Percentiles rank a stretch among this genome's conserved stretches.
phyloP scores from a whole-genome alignment of 345 rosid species.

The Chamaenerion angustifolium region DNA sequence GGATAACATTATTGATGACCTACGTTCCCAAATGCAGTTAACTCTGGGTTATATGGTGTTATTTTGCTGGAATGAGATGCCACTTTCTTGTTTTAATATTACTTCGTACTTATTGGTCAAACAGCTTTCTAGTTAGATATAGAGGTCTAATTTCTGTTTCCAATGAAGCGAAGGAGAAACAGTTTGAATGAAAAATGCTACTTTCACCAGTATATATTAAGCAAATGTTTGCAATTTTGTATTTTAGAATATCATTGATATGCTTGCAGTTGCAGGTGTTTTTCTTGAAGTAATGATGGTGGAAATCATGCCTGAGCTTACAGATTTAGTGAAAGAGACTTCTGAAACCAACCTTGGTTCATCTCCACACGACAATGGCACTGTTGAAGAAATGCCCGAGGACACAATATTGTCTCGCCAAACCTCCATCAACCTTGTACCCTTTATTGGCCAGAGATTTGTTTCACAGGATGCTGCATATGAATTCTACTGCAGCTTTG shows the following conservation, averaged over 20 bases:
- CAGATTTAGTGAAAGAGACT: conserved; percentile 25
- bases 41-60: no score
- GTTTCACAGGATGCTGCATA: conserved; percentile 54
- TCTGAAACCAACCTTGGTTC: conserved; percentile 33
- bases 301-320: conserved; percentile 27
- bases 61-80: no score
- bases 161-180: not conserved
- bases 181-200: not conserved
- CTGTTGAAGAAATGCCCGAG: conserved; percentile 28
- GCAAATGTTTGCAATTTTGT: not conserved
- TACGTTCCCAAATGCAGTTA: no score
- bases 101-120: no score
- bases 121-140: no score
- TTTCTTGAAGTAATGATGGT: conserved; percentile 4
- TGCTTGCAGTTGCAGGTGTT: conserved; percentile 9
- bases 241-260: not conserved
- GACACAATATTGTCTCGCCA: conserved; percentile 37
- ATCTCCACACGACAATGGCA: conserved; percentile 28
- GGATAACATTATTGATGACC: no score
- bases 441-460: conserved; percentile 45
- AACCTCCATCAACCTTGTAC: conserved; percentile 44
- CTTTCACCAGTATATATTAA: not conserved
- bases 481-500: conserved; percentile 52
- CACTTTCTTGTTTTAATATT: no score
- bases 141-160: no score